These are phyloP conservation scores for Gossypium gossypioides DNA, from an alignment of 441 rosid genomes.

Conservation along the genomic window DNA sequence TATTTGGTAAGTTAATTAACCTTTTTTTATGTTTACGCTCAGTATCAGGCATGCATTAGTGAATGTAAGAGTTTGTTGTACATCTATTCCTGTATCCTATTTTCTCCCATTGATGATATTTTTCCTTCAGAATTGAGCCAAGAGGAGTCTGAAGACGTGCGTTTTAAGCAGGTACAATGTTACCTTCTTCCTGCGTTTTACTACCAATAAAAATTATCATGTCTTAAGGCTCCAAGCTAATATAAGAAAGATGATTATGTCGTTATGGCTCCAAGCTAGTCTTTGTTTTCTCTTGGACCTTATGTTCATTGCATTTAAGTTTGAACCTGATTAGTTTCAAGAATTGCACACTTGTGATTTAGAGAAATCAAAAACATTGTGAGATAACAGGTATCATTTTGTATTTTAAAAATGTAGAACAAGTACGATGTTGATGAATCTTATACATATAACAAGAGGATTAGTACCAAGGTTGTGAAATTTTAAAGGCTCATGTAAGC, in stretches of 20 bases:
- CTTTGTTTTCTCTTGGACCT: neutral
- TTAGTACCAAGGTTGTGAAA: neutral
- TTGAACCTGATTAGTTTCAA: neutral
- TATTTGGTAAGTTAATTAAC: slow-evolving; percentile 52
- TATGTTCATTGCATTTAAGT: neutral
- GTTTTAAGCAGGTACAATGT: slow-evolving; percentile 66
- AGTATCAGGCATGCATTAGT: neutral
- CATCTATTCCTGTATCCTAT: neutral
- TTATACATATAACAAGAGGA: neutral
- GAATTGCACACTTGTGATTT: neutral
- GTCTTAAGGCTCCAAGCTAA: neutral
- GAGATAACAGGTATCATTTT: neutral
- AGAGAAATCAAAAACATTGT: neutral
- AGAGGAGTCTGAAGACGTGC: slow-evolving; percentile 76
- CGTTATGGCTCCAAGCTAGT: neutral
- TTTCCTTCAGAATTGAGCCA: slow-evolving; percentile 59
- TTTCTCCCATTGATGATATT: neutral
- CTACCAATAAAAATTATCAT: neutral
- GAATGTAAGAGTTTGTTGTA: neutral
- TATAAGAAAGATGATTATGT: neutral
- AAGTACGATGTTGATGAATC: neutral
- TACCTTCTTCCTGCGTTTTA: neutral
- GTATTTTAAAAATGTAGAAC: neutral
- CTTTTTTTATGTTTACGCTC: neutral
- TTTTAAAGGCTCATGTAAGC: neutral